Base-by-base conservation (phyloP, 2,329 filamentous ascomycete genomes). In the Elsinoe perseae region DNA sequence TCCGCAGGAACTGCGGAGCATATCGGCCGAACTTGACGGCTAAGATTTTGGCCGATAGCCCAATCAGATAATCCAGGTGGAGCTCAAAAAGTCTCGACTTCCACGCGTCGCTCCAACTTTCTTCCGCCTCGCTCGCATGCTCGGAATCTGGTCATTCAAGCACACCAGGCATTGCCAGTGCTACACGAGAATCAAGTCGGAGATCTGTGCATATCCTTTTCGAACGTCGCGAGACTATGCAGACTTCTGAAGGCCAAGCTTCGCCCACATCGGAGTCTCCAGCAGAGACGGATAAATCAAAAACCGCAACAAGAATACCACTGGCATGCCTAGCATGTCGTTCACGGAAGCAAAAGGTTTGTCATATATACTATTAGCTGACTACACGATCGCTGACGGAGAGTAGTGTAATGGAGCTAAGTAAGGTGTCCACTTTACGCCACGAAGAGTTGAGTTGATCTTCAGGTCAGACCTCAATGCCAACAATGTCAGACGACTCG, bases 271-370 rank as follows among this genome's bases (percentile, higher is more conserved):
- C 40, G n/a, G 20, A 44, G 40, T 12, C 9, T 9, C 40, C 40
- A 16, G 28, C 16, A 21, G 48, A 52, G 28, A 5, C 48, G 3
- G 30, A 4, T 25, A 25, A 18, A 23, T 9, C 28, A 2, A 32
- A 32, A 25, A 28, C 48, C 12, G 18, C 48, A 14, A 32, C 20
- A 32, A 34, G 48, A 25, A 52, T 52, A 7, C 20, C 48, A 2
- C 21, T 32, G n/a, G 52, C 52, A 10, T 54, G 52, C 30, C 23
- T 54, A 18, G 52, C 52, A 2, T 54, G 52, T 43, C 34, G 52
- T 8, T 42, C 52, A 7, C 42, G 27, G 25, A 54, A 54, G 52
- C 52, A 54, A 30, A 54, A 54, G 36, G 52, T 54, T 18, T 20
- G 18, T 28, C 2, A 4, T 14, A 43, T 5, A 27, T 20, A 32